Evolutionary conservation across 192 early-diverging fungal genomes (phyloP).

Genomic region (Gigaspora rosea): DNA sequence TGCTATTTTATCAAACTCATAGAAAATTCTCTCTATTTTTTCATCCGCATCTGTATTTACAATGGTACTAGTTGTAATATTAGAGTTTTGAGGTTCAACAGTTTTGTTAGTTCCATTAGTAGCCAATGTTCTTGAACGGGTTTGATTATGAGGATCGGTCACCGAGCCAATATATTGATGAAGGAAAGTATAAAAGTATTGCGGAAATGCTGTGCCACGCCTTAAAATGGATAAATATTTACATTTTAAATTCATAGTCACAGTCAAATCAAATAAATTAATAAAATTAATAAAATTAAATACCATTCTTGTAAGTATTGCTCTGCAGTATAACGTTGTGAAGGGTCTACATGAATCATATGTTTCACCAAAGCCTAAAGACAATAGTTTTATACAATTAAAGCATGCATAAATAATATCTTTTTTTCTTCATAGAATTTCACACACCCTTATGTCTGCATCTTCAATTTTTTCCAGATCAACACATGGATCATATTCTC

Average conservation of each 20-base stretch:
- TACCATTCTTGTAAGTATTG: slow-evolving; percentile 78
- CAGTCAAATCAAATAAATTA: not conserved
- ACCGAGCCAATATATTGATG: slow-evolving; percentile 69
- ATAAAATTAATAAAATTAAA: not conserved
- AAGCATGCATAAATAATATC: not conserved
- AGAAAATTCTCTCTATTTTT: slow-evolving; percentile 73
- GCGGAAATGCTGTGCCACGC: slow-evolving; percentile 75
- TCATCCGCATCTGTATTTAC: slow-evolving; percentile 65
- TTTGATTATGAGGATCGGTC: slow-evolving; percentile 52
- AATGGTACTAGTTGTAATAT: slow-evolving; percentile 27
- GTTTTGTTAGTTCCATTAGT: slow-evolving; percentile 32
- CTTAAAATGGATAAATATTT: slow-evolving; percentile 34
- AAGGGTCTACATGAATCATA: slow-evolving; percentile 90
- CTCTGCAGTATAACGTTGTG: slow-evolving; percentile 69
- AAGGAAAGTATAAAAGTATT: slow-evolving; percentile 73
- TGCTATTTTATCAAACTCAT: slow-evolving; percentile 73
- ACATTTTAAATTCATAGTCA: not conserved
- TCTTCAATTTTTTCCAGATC: slow-evolving; percentile 86
- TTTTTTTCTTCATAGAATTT: not conserved
- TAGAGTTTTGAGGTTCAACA: slow-evolving; percentile 6
- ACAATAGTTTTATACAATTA: not conserved
- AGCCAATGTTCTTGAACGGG: slow-evolving; percentile 12
- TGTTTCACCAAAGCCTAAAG: slow-evolving; percentile 68
- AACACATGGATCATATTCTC: slow-evolving; percentile 69
- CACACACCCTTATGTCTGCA: slow-evolving; percentile 63